These are phyloP conservation scores for Cystofilobasidium macerans DNA, from an alignment of 768 basidiomycete species.

Conservation along the genomic window DNA sequence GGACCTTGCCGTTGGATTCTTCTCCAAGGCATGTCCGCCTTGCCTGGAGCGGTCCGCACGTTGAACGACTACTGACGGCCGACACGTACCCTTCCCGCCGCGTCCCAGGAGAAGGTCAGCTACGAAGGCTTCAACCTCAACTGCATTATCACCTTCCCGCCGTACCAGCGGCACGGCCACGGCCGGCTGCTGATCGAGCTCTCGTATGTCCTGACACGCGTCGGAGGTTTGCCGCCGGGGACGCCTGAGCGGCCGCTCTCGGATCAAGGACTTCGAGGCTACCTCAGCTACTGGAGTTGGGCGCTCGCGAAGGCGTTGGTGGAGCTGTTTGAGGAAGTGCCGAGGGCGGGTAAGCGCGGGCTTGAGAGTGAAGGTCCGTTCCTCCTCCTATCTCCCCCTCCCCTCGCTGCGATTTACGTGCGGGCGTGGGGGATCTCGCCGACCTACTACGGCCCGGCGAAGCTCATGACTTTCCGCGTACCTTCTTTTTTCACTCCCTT, in stretches of 20 bases:
- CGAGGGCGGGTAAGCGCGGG: conserved; percentile 11
- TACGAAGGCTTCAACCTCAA: conserved; percentile 97
- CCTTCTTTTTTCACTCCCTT: conserved; percentile 14
- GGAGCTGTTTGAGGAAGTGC: conserved; percentile 27
- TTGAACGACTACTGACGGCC: neutral
- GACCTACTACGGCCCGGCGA: neutral
- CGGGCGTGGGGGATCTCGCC: too few relatives aligned
- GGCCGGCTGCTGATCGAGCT: conserved; percentile 97
- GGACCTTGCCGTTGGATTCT: conserved; percentile 71
- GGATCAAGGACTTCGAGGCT: conserved; percentile 80
- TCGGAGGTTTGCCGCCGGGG: conserved; percentile 42
- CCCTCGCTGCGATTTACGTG: neutral
- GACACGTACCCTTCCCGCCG: neutral
- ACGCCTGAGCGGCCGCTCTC: conserved; percentile 93
- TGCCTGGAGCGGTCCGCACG: neutral
- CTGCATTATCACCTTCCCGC: conserved; percentile 89
- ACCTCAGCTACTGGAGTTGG: conserved; percentile 43
- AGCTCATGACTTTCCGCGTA: neutral
- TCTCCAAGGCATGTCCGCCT: conserved; percentile 49
- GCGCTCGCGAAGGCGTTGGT: conserved; percentile 30
- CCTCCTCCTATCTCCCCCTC: neutral
- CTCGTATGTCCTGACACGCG: conserved; percentile 55
- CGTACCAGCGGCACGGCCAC: conserved; percentile 76
- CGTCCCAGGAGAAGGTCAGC: conserved; percentile 72
- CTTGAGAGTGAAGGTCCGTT: conserved; percentile 7